phyloP scores from a whole-genome alignment of 768 basidiomycete species.

The Cubamyces sp. region DNA sequence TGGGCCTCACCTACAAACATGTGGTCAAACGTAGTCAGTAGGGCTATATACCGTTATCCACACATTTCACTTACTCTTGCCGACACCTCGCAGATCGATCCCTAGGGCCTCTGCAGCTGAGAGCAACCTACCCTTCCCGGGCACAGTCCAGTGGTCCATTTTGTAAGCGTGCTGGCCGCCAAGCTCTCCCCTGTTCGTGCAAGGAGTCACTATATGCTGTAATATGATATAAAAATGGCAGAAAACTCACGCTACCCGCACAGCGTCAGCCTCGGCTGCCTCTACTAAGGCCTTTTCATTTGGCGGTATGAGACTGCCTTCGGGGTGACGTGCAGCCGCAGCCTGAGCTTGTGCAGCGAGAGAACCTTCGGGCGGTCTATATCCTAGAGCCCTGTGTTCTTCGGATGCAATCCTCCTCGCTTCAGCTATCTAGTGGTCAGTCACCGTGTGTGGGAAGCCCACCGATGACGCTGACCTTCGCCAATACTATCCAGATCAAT shows the following conservation, averaged over 20 bases:
- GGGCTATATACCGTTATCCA: not conserved
- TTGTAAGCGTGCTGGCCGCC: slow-evolving; percentile 16
- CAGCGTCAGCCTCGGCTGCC: slow-evolving; percentile 34
- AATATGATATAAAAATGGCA: not conserved
- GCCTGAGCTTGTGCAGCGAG: slow-evolving; percentile 41
- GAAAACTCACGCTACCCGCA: slow-evolving; percentile 23
- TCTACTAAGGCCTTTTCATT: slow-evolving; percentile 22
- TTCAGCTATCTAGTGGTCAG: slow-evolving; percentile 18
- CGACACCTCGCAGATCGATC: slow-evolving; percentile 30
- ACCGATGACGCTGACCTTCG: slow-evolving; percentile 23
- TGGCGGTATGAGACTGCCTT: slow-evolving; percentile 22
- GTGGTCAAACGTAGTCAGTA: slow-evolving; percentile 15
- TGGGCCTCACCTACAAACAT: slow-evolving; percentile 1
- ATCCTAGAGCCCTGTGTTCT: slow-evolving; percentile 42
- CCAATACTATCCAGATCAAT: slow-evolving; percentile 28
- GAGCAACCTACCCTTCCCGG: slow-evolving; percentile 8
- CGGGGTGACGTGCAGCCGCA: slow-evolving; percentile 38
- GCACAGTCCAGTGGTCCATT: slow-evolving; percentile 10
- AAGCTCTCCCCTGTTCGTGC: not conserved
- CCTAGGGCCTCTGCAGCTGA: slow-evolving; percentile 28
- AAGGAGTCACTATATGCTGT: not conserved
- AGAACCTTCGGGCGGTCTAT: slow-evolving; percentile 40
- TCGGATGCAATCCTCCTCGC: slow-evolving; percentile 39
- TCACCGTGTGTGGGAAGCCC: too few relatives aligned
- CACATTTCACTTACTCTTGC: slow-evolving; percentile 13